phyloP scores from a whole-genome alignment of 495 filamentous ascomycete species.

The Parathielavia hyrcaniae region DNA sequence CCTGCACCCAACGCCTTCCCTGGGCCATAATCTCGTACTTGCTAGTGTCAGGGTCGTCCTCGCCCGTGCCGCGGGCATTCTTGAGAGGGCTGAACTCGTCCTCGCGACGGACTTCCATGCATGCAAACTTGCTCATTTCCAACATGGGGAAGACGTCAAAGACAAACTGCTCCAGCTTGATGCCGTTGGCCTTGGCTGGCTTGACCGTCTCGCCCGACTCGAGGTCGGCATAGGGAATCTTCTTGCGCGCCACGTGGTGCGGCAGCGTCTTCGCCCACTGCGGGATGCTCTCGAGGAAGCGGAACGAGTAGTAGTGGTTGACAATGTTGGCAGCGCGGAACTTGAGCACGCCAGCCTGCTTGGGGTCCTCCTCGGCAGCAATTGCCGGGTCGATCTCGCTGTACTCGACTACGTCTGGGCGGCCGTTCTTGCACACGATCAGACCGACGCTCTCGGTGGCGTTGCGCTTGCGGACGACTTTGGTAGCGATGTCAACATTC shows the following conservation, averaged over 20 bases:
- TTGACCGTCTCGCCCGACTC: conserved; percentile 73
- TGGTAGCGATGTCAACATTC: conserved; percentile 92
- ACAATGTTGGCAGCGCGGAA: conserved; percentile 99
- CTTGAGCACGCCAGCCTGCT: conserved; percentile 76
- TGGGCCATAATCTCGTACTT: conserved; percentile 82
- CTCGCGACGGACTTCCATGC: conserved; percentile 90
- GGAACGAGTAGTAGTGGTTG: conserved; percentile 98
- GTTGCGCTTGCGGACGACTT: conserved; percentile 96
- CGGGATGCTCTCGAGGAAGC: conserved; percentile 86
- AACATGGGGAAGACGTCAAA: conserved; percentile 97
- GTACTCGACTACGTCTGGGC: conserved; percentile 97
- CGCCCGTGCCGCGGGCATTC: conserved; percentile 83
- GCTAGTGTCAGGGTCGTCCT: conserved; percentile 93
- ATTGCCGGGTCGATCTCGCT: conserved; percentile 88
- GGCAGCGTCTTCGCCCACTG: conserved; percentile 78
- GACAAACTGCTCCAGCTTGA: conserved; percentile 99
- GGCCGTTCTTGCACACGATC: conserved; percentile 90
- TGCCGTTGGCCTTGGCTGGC: conserved; percentile 89
- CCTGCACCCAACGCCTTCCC: conserved; percentile 75
- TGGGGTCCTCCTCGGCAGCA: conserved; percentile 80
- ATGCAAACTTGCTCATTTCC: conserved; percentile 81
- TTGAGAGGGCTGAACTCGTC: conserved; percentile 99
- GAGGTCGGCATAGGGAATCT: conserved; percentile 82
- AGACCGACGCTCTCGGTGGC: conserved; percentile 95
- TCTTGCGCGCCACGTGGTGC: conserved; percentile 95